Conservation (phyloP, 345 rosid species). For the Capsella bursapastoris region DNA sequence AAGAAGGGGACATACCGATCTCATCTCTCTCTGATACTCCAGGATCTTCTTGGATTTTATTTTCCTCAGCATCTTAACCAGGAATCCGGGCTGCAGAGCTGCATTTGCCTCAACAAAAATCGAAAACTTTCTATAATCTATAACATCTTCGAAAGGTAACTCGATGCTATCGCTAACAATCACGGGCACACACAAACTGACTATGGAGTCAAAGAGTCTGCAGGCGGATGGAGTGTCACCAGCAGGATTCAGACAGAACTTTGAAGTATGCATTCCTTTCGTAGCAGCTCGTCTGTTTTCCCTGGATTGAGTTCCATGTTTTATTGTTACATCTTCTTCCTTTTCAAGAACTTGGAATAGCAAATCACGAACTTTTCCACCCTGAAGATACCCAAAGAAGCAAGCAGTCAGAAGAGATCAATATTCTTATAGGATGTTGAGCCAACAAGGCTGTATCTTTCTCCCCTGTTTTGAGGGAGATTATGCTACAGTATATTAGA, state of each 20-base stretch:
- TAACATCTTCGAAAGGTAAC: constrained; percentile 92
- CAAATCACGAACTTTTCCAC: constrained; percentile 93
- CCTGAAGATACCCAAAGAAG: constrained; percentile 51
- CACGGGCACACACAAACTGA: constrained; percentile 95
- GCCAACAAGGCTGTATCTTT: constrained; percentile 7
- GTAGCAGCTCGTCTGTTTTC: constrained; percentile 94
- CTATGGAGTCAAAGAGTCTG: constrained; percentile 94
- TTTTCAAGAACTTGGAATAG: constrained; percentile 84
- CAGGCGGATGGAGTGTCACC: constrained; percentile 99
- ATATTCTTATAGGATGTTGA: not conserved
- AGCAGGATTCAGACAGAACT: constrained; percentile 96
- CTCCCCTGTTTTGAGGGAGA: constrained; percentile 1
- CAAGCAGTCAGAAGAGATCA: constrained; percentile 26
- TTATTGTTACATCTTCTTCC: constrained; percentile 78
- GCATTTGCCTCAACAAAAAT: constrained; percentile 71
- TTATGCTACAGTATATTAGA: not conserved
- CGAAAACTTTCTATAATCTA: constrained; percentile 85
- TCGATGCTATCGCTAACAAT: constrained; percentile 87
- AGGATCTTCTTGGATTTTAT: constrained; percentile 61
- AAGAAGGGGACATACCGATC: constrained; percentile 50
- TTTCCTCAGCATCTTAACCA: constrained; percentile 64
- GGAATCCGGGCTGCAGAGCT: constrained; percentile 71
- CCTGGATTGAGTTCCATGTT: constrained; percentile 95
- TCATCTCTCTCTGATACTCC: constrained; percentile 78
- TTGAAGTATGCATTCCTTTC: constrained; percentile 91